A percentile compares a stretch with the other conserved stretches of the same genome.
Evolutionary conservation across 371 early-diverging fungal species (phyloP).

Genomic region (Thermomucor indicae-seudaticae): DNA sequence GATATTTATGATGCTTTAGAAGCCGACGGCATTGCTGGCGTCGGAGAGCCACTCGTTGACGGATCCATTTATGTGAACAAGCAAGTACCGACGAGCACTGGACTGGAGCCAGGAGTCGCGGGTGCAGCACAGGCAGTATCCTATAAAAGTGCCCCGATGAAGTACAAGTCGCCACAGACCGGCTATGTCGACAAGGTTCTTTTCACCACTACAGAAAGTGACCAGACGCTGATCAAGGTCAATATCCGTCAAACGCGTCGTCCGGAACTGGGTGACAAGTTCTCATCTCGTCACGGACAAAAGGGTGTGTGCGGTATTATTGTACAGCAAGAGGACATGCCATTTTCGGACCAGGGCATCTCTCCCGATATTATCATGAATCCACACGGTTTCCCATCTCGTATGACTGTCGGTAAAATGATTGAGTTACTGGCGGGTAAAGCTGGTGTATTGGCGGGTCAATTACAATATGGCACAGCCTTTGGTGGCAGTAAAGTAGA

Average conservation of each 20-base stretch:
- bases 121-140: conserved; percentile 48
- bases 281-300: conserved; percentile 99
- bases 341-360: conserved; percentile 97
- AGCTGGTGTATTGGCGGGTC: conserved; percentile 94
- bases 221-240: conserved; percentile 94
- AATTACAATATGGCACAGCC: conserved; percentile 97
- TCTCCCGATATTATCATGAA: conserved; percentile 99
- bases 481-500: conserved; percentile 96
- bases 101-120: conserved; percentile 53
- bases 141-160: conserved; percentile 77
- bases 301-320: conserved; percentile 99
- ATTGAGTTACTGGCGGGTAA: conserved; percentile 98
- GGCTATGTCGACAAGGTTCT: conserved; percentile 89
- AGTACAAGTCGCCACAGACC: conserved; percentile 84
- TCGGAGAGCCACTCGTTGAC: conserved; percentile 76
- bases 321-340: conserved; percentile 98
- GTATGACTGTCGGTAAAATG: conserved; percentile 99
- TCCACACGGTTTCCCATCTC: conserved; percentile 99
- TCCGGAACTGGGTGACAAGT: conserved; percentile 99
- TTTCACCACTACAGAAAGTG: conserved; percentile 92
- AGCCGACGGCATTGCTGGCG: conserved; percentile 85
- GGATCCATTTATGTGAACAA: conserved; percentile 85
- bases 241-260: conserved; percentile 94
- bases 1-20: conserved; percentile 70
- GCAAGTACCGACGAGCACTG: conserved; percentile 78